Base-by-base conservation (phyloP, 139 green algal species). In the Dunaliella primolecta region DNA sequence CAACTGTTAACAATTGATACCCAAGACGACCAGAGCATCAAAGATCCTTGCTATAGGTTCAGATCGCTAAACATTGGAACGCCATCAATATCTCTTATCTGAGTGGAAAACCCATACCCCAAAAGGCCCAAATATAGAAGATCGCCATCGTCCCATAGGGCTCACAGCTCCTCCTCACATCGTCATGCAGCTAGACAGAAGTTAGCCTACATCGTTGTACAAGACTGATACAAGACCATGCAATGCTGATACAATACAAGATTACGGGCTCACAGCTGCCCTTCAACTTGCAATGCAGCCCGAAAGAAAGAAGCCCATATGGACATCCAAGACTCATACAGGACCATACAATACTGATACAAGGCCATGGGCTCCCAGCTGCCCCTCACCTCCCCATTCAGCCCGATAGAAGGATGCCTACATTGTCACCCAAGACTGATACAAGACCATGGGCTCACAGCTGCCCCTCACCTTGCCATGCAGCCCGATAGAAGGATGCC, bases 401-500 rank as follows among this genome's bases (percentile, higher is more conserved):
- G 71, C 91, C 92, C 2, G 93, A 93, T 84, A 95, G 93, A 38
- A 95, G 91, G 57, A 95, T 86, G 70, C 89, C 93, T 29, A 88
- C 81, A 35, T 90, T 88, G 15, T 64, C 46, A n/a, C 33, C 20
- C 46, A 64, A 15, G 7, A 64, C 46, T 64, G 46, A 64, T 25
- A 15, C 46, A 7, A 64, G 46, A 15, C 15, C 46, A 15, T 7
- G 46, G 46, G 46, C 15, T 64, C 46, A 64, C 46, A 64, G n/a
- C n/a, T 15, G 15, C 46, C 7, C 7, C 46, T 7, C 46, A 64
- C 46, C 46, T 64, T 64, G 46, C 33, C 77, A 74, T 84, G 86
- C 91, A 93, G 71, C 91, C 92, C 2, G 93, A 93, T 84, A 95
- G 93, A 38, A 95, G 91, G 57, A 95, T 86, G 70, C 89, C 93